Percentiles rank a stretch among this genome's conserved stretches.
phyloP scores from a whole-genome alignment of 78 protist genomes.

The Protostelium mycophagum region DNA sequence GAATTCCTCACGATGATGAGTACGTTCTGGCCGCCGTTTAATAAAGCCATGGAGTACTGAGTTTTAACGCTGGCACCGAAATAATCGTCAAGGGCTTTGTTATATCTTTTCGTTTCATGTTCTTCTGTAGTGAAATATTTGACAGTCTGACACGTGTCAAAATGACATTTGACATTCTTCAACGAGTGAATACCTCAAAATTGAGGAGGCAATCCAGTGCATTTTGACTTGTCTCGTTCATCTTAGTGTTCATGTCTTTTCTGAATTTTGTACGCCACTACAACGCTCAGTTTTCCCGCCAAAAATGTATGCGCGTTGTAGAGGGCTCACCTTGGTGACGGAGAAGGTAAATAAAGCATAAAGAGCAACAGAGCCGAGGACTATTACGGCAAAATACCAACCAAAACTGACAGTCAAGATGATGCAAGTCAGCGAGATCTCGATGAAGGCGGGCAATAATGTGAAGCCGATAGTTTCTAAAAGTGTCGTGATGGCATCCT shows the following conservation, averaged over 20 bases:
- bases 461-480: background rate
- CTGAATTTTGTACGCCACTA: background rate
- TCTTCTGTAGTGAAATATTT: slow-evolving; percentile 46
- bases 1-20: slow-evolving; percentile 41
- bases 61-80: slow-evolving; percentile 13
- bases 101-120: slow-evolving; percentile 18
- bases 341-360: background rate
- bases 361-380: background rate
- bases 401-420: background rate
- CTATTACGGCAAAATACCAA: background rate
- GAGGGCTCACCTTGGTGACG: background rate
- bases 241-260: background rate
- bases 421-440: background rate
- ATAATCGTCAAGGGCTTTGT: slow-evolving; percentile 16
- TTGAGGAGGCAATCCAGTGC: background rate
- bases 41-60: slow-evolving; percentile 7
- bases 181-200: background rate
- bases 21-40: slow-evolving; percentile 64
- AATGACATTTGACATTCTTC: background rate
- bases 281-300: background rate
- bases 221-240: background rate
- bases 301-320: background rate
- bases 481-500: background rate
- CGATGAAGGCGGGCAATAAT: background rate
- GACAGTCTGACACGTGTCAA: slow-evolving; percentile 52